Percentiles rank a stretch among this genome's conserved stretches.
phyloP scores from a whole-genome alignment of 192 early-diverging fungal species.

The Entomortierella chlamydospora region DNA sequence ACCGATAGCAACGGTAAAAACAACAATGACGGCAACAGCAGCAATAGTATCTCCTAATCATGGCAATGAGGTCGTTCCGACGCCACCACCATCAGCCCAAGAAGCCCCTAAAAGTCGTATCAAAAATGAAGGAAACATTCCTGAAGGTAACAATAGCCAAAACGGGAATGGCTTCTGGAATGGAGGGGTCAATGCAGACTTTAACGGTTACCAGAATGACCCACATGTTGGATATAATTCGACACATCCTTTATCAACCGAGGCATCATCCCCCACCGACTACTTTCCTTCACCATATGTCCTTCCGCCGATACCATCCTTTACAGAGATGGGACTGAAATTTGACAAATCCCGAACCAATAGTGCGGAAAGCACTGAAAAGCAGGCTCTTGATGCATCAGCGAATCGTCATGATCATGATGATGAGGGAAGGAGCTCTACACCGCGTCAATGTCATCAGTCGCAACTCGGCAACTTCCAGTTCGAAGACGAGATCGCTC shows the following conservation, averaged over 20 bases:
- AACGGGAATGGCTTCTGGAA: neutral
- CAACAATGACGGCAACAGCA: neutral
- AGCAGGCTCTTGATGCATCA: too few species aligned
- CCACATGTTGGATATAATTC: neutral
- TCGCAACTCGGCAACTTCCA: neutral
- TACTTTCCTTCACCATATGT: constrained; percentile 22
- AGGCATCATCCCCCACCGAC: constrained; percentile 18
- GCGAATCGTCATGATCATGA: neutral
- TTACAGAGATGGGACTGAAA: constrained; percentile 37
- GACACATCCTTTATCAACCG: constrained; percentile 4
- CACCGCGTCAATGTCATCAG: neutral
- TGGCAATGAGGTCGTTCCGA: neutral
- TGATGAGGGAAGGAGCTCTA: neutral
- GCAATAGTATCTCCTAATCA: neutral
- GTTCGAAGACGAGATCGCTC: neutral
- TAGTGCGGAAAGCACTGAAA: neutral
- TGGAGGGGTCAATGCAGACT: neutral
- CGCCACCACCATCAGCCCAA: neutral
- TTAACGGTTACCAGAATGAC: neutral
- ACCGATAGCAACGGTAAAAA: neutral
- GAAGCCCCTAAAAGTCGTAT: neutral
- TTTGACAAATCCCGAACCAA: constrained; percentile 29
- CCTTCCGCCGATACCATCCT: constrained; percentile 40
- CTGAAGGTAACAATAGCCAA: neutral
- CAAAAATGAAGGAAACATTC: neutral